Percentiles rank a stretch among this genome's conserved stretches.
phyloP scores from a whole-genome alignment of 1,139 yeast species.

The Debaryomycetaceae sp. region DNA sequence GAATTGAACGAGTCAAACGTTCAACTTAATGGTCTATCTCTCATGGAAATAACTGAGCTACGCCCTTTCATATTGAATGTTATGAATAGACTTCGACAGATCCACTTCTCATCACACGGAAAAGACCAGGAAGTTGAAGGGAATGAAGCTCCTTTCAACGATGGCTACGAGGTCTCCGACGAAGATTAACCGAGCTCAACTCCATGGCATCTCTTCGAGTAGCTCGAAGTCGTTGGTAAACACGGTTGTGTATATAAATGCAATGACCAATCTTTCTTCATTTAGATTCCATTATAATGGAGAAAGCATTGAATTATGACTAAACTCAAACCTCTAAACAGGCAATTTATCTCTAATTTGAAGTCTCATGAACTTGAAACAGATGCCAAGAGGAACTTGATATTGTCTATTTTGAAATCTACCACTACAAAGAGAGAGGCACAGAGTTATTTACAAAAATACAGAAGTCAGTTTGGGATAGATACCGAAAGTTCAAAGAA shows the following conservation, averaged over 20 bases:
- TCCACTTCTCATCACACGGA: slow-evolving; percentile 43
- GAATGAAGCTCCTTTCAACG: slow-evolving; percentile 22
- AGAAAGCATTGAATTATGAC: slow-evolving; percentile 20
- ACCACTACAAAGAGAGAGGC: slow-evolving; percentile 81
- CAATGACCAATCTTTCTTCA: not conserved
- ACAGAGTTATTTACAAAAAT: slow-evolving; percentile 59
- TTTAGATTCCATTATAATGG: not conserved
- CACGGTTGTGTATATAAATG: not conserved
- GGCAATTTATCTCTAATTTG: slow-evolving; percentile 39
- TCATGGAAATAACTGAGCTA: slow-evolving; percentile 82
- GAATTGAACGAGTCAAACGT: slow-evolving; percentile 81
- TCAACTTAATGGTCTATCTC: slow-evolving; percentile 77
- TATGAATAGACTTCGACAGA: slow-evolving; percentile 69
- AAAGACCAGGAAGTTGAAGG: slow-evolving; percentile 20
- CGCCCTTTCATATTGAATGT: slow-evolving; percentile 76
- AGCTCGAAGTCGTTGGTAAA: not conserved
- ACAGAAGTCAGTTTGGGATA: slow-evolving; percentile 43
- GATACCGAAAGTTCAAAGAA: slow-evolving; percentile 11
- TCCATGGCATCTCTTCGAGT: too few relatives aligned
- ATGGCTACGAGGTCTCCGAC: slow-evolving; percentile 5
- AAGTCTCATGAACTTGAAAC: slow-evolving; percentile 32
- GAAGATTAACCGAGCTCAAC: slow-evolving; percentile 2
- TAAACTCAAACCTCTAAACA: slow-evolving; percentile 26
- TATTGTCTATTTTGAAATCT: slow-evolving; percentile 66
- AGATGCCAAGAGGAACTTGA: slow-evolving; percentile 48